Evolutionary conservation across 768 basidiomycete species (phyloP).

Genomic region (Phanerochaete sordida): DNA sequence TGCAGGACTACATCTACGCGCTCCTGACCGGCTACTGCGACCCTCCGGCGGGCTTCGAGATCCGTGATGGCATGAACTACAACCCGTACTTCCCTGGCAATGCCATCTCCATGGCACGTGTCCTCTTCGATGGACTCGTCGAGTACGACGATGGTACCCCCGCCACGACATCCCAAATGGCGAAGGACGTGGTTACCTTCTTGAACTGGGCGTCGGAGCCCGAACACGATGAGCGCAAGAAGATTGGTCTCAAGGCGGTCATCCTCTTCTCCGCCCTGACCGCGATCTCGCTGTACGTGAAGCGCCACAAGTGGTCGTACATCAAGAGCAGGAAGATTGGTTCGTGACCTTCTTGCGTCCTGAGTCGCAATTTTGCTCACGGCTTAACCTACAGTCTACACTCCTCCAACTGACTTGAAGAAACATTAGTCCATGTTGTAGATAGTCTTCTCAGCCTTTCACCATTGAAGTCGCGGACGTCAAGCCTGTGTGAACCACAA

Average conservation of each 20-base stretch:
- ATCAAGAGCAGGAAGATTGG: constrained; percentile 94
- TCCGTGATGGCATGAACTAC: constrained; percentile 98
- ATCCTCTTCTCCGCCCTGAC: constrained; percentile 88
- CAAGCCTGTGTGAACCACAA: neutral
- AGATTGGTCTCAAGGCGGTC: constrained; percentile 92
- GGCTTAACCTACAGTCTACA: constrained; percentile 45
- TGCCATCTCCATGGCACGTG: constrained; percentile 97
- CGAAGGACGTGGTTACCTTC: constrained; percentile 97
- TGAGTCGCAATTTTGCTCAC: neutral
- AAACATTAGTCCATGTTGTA: constrained; percentile 32
- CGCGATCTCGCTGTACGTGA: constrained; percentile 80
- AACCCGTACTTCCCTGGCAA: constrained; percentile 99
- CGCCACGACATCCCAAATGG: constrained; percentile 97
- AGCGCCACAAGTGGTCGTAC: constrained; percentile 91
- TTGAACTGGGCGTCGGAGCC: constrained; percentile 97
- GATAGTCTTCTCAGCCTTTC: neutral
- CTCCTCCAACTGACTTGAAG: constrained; percentile 43
- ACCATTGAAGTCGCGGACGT: neutral
- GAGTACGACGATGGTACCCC: constrained; percentile 98
- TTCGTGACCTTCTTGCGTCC: constrained; percentile 36
- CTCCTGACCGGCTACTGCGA: constrained; percentile 97
- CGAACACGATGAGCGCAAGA: constrained; percentile 97
- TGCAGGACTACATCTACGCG: constrained; percentile 93
- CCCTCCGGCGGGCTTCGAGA: constrained; percentile 90
- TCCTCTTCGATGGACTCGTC: constrained; percentile 92